Conservation (phyloP, 192 early-diverging fungal genomes). For the Coemansia sp. region DNA sequence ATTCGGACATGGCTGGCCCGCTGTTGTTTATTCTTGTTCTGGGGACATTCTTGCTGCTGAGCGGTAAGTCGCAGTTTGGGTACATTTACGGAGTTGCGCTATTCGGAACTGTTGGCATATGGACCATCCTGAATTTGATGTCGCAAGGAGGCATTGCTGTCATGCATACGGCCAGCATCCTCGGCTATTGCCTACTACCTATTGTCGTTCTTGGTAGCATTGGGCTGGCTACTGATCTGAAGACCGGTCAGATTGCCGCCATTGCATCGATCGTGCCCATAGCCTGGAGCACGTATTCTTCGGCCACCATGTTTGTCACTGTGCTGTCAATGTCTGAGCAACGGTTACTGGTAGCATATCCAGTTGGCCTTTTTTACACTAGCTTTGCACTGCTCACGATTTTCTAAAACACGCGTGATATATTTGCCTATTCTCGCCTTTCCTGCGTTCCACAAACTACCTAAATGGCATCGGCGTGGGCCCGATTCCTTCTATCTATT, state of each 20-base stretch:
- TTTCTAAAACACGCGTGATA: constrained; percentile 56
- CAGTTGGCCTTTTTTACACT: constrained; percentile 86
- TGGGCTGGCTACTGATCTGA: constrained; percentile 67
- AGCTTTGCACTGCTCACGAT: constrained; percentile 93
- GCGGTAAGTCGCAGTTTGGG: constrained; percentile 93
- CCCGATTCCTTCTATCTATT: no score
- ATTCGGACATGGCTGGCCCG: constrained; percentile 95
- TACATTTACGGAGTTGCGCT: constrained; percentile 96
- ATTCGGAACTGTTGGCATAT: constrained; percentile 82
- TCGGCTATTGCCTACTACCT: constrained; percentile 96
- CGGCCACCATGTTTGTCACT: constrained; percentile 92
- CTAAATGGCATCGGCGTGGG: not conserved
- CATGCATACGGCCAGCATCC: constrained; percentile 85
- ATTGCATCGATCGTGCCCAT: constrained; percentile 70
- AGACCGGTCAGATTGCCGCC: constrained; percentile 60
- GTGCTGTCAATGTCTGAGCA: constrained; percentile 91
- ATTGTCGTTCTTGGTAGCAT: constrained; percentile 87
- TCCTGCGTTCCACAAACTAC: not conserved
- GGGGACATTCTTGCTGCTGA: constrained; percentile 86
- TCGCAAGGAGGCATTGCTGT: constrained; percentile 82
- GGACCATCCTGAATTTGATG: constrained; percentile 93
- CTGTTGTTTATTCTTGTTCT: constrained; percentile 87
- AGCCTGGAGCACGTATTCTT: constrained; percentile 92
- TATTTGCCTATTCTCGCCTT: not conserved
- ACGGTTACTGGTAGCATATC: constrained; percentile 91